Percentiles rank a stretch among this genome's conserved stretches.
phyloP scores from a whole-genome alignment of 495 filamentous ascomycete genomes.

The Haplographium delicatum region DNA sequence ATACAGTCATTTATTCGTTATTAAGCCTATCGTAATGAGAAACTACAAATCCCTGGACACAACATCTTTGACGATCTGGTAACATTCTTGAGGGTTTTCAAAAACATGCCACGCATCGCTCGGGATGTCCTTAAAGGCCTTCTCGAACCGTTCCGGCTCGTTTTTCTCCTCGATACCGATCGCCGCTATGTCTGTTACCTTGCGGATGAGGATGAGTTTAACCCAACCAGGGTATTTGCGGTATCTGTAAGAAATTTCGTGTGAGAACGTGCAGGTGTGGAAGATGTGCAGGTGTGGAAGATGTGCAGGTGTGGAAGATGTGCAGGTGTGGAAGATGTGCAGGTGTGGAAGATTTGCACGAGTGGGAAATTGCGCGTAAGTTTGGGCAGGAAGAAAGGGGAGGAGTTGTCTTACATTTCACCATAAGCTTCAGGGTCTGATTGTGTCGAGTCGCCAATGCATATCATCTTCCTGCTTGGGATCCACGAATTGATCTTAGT shows the following conservation, averaged over 20 bases:
- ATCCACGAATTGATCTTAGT: slow-evolving; percentile 70
- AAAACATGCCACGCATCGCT: slow-evolving; percentile 72
- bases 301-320: too few relatives aligned
- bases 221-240: slow-evolving; percentile 64
- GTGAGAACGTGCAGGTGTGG: too few relatives aligned
- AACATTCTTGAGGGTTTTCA: slow-evolving; percentile 62
- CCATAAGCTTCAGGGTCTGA: slow-evolving; percentile 88
- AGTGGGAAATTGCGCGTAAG: not conserved
- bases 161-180: slow-evolving; percentile 70
- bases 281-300: too few relatives aligned
- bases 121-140: slow-evolving; percentile 74
- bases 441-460: slow-evolving; percentile 88
- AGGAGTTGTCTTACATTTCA: slow-evolving; percentile 47
- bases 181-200: slow-evolving; percentile 69
- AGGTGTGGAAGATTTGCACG: too few relatives aligned
- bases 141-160: slow-evolving; percentile 64
- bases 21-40: too few relatives aligned
- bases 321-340: too few relatives aligned
- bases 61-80: slow-evolving; percentile 32
- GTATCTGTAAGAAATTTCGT: slow-evolving; percentile 26
- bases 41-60: slow-evolving; percentile 22
- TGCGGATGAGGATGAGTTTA: slow-evolving; percentile 73
- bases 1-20: too few relatives aligned
- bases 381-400: not conserved
- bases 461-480: slow-evolving; percentile 72